phyloP scores from a whole-genome alignment of 179 eudicot genomes.

The Dionaea muscipula region DNA sequence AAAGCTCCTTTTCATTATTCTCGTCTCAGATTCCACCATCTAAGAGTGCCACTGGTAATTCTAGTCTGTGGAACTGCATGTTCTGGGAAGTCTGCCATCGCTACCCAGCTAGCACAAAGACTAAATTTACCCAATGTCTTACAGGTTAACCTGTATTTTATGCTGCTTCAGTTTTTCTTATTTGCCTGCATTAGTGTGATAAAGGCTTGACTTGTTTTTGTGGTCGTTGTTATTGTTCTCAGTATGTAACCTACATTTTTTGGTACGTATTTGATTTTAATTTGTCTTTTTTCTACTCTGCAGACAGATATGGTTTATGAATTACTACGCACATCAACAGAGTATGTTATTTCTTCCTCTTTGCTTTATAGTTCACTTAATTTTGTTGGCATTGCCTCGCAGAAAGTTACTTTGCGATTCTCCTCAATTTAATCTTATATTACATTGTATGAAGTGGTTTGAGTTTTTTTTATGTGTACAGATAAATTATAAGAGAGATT shows the following conservation, averaged over 20 bases:
- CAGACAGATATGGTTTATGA: slow-evolving; percentile 99
- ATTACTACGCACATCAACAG: slow-evolving; percentile 92
- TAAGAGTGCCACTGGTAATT: slow-evolving; percentile 88
- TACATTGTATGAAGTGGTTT: too few relatives aligned
- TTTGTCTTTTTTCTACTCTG: too few relatives aligned
- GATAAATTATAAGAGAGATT: too few relatives aligned
- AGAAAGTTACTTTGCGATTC: too few relatives aligned
- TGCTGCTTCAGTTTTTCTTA: not conserved
- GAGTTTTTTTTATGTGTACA: too few relatives aligned
- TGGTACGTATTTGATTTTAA: too few relatives aligned
- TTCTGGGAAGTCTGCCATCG: slow-evolving; percentile 93
- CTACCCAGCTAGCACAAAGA: slow-evolving; percentile 98
- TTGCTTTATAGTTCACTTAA: not conserved
- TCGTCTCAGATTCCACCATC: slow-evolving; percentile 79
- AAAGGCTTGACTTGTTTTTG: too few relatives aligned
- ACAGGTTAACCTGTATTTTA: slow-evolving; percentile 37
- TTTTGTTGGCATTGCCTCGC: not conserved
- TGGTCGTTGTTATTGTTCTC: too few relatives aligned
- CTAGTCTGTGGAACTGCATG: slow-evolving; percentile 99
- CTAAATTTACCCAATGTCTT: slow-evolving; percentile 89
- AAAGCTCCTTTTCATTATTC: slow-evolving; percentile 2
- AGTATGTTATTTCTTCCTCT: slow-evolving; percentile 36
- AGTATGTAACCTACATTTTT: too few relatives aligned
- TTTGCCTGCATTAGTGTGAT: not conserved
- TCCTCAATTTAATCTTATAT: too few relatives aligned